Evolutionary conservation across 768 basidiomycete genomes (phyloP).

Genomic region (Boletales sp.): DNA sequence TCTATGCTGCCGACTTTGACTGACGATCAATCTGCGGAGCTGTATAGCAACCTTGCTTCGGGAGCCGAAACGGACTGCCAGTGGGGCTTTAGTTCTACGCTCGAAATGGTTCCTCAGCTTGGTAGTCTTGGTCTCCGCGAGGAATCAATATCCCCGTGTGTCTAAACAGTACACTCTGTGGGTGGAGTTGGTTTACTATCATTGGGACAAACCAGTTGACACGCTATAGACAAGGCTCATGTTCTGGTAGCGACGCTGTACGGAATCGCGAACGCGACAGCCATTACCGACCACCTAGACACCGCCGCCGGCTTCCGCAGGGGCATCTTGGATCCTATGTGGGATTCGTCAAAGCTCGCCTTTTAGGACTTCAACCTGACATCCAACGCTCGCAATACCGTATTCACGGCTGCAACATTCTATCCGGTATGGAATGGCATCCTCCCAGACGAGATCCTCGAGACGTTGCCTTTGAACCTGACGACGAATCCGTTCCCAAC

Average conservation of each 20-base stretch:
- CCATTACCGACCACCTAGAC: conserved; percentile 47
- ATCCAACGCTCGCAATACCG: conserved; percentile 54
- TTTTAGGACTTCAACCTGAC: conserved; percentile 91
- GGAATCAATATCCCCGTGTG: conserved; percentile 67
- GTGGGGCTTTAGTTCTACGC: conserved; percentile 43
- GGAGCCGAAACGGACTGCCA: conserved; percentile 85
- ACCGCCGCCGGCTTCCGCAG: conserved; percentile 55
- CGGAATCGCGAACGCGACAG: conserved; percentile 37
- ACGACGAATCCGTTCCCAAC: conserved; percentile 53
- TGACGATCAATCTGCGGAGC: conserved; percentile 50
- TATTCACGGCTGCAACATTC: conserved; percentile 73
- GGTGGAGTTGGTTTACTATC: conserved; percentile 24
- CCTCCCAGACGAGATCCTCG: conserved; percentile 65
- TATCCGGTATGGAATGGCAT: conserved; percentile 89
- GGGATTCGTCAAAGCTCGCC: conserved; percentile 75
- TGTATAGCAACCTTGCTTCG: conserved; percentile 87
- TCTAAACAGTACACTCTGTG: conserved; percentile 83
- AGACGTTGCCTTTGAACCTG: conserved; percentile 68
- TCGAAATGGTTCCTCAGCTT: conserved; percentile 31
- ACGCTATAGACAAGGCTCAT: conserved; percentile 57
- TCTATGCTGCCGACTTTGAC: conserved; percentile 56
- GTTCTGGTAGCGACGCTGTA: conserved; percentile 61
- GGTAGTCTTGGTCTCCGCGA: conserved; percentile 60
- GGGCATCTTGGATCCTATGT: conserved; percentile 82
- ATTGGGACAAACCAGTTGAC: not conserved